Evolutionary conservation across 1,139 yeast species (phyloP).

Genomic region (Lodderomyces jiufengensis): DNA sequence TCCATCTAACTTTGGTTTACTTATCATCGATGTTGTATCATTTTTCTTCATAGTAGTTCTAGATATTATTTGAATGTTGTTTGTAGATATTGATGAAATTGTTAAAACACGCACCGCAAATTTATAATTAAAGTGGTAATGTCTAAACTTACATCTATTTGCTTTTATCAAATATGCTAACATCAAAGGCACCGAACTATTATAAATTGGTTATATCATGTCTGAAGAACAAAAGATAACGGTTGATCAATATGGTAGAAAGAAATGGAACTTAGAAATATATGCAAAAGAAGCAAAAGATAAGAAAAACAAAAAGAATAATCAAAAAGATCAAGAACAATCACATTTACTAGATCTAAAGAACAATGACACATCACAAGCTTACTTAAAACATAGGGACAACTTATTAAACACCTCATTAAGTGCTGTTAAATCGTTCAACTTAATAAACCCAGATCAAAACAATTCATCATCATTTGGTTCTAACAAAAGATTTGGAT

Average conservation of each 20-base stretch:
- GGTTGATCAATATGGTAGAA: conserved; percentile 56
- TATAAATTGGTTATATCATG: too few species aligned
- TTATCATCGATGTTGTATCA: conserved; percentile 8
- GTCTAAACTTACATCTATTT: too few species aligned
- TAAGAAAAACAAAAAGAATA: conserved; percentile 16
- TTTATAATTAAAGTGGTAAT: too few species aligned
- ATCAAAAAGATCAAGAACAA: neutral
- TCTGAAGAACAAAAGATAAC: conserved; percentile 15
- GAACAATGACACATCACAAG: conserved; percentile 19
- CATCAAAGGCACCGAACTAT: too few species aligned
- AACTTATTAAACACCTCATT: conserved; percentile 30
- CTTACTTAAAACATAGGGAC: conserved; percentile 29
- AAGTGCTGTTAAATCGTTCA: conserved; percentile 33
- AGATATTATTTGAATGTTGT: neutral
- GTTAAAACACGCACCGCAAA: neutral
- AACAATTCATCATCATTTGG: conserved; percentile 13
- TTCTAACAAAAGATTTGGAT: conserved; percentile 67
- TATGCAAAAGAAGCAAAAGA: conserved; percentile 48
- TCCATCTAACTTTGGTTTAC: conserved; percentile 2
- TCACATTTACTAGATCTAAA: conserved; percentile 4
- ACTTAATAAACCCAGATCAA: conserved; percentile 28
- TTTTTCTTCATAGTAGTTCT: neutral
- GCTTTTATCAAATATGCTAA: too few species aligned
- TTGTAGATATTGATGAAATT: neutral
- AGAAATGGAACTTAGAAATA: conserved; percentile 67